Evolutionary conservation across 148 eudicot species (phyloP).

Genomic region (Arbutus unedo): DNA sequence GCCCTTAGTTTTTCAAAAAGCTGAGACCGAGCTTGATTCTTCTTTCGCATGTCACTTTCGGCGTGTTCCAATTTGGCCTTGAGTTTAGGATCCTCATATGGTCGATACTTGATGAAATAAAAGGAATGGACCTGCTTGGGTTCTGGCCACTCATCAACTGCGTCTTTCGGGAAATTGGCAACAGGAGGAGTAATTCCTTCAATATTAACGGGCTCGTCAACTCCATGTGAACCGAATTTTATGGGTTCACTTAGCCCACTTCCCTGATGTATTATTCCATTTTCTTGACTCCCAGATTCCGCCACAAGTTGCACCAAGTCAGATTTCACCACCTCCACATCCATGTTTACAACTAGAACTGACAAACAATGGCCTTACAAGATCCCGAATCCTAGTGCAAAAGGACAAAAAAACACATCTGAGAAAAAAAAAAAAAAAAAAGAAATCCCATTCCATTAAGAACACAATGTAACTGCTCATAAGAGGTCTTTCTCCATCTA

Average conservation of each 20-base stretch:
- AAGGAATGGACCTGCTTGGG: conserved; percentile 52
- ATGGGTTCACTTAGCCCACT: conserved; percentile 38
- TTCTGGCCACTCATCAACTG: conserved; percentile 83
- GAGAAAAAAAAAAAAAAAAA: background rate
- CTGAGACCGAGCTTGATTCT: conserved; percentile 39
- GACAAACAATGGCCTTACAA: background rate
- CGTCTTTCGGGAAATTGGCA: conserved; percentile 59
- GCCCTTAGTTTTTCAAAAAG: conserved; percentile 46
- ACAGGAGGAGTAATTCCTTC: conserved; percentile 38
- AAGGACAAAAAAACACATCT: background rate
- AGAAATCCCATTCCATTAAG: background rate
- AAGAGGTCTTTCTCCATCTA: background rate
- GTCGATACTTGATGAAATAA: conserved; percentile 56
- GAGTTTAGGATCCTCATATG: conserved; percentile 63
- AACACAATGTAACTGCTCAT: background rate
- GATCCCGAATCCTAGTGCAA: background rate
- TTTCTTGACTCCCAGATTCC: conserved; percentile 34
- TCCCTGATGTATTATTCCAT: conserved; percentile 31
- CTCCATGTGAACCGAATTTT: conserved; percentile 61
- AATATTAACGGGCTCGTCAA: conserved; percentile 39
- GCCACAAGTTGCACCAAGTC: conserved; percentile 38
- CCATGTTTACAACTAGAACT: conserved; percentile 15
- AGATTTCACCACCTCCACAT: conserved; percentile 43
- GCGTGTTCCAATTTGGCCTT: conserved; percentile 52
- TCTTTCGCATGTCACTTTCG: conserved; percentile 59